These are phyloP conservation scores for Dothiorella sarmentorum DNA, from an alignment of 2,329 filamentous ascomycete genomes.

Conservation along the genomic window DNA sequence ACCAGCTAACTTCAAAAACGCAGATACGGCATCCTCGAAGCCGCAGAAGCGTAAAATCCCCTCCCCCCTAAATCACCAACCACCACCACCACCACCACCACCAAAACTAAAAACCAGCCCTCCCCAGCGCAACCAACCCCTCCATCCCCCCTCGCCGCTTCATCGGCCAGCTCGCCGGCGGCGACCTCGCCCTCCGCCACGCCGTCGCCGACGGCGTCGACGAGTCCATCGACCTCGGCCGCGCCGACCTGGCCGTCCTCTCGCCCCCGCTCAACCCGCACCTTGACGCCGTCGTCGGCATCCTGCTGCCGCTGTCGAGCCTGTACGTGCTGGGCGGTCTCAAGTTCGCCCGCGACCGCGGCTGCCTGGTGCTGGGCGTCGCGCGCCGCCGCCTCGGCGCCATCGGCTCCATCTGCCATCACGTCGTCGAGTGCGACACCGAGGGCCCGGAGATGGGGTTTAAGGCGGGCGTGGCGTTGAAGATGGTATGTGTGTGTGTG, in stretches of 20 bases:
- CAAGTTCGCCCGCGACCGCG: background rate
- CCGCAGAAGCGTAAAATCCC: background rate
- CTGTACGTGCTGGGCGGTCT: conserved; percentile 8
- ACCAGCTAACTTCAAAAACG: background rate
- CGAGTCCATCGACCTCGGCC: conserved; percentile 1
- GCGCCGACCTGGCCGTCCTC: background rate
- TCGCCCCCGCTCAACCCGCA: background rate
- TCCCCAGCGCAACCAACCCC: background rate
- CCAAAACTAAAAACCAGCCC: too few species aligned
- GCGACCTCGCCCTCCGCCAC: background rate
- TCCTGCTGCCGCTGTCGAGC: background rate
- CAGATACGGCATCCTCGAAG: conserved; percentile 9
- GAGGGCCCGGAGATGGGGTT: conserved; percentile 12
- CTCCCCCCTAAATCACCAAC: background rate
- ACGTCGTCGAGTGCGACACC: conserved; percentile 22
- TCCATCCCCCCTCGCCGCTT: conserved; percentile 10
- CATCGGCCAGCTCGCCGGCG: conserved; percentile 1
- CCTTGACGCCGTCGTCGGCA: conserved; percentile 5
- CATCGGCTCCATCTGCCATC: conserved; percentile 26
- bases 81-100: background rate
- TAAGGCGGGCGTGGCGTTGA: conserved; percentile 1
- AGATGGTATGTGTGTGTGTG: background rate
- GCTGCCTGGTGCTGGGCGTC: conserved; percentile 1
- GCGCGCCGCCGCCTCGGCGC: background rate
- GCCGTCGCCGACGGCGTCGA: conserved; percentile 7